Evolutionary conservation across 2,329 filamentous ascomycete genomes (phyloP).

Genomic region (Ophiocordyceps camponoti-saundersi): DNA sequence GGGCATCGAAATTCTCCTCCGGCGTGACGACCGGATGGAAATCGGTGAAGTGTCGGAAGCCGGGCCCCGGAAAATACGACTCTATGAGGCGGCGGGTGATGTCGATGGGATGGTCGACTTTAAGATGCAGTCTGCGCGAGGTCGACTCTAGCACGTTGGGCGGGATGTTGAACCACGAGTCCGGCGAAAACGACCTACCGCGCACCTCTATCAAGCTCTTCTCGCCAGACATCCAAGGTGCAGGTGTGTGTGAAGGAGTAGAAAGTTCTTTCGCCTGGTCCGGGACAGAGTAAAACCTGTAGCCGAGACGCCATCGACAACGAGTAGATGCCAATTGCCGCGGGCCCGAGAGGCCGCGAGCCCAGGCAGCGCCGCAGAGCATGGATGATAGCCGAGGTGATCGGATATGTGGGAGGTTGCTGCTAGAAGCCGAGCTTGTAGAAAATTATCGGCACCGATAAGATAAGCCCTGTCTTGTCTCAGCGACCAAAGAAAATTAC

Average conservation of each 20-base stretch:
- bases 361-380: neutral
- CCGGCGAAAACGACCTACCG: neutral
- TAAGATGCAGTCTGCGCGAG: conserved; percentile 69
- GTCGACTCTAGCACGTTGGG: conserved; percentile 58
- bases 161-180: conserved; percentile 66
- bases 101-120: conserved; percentile 72
- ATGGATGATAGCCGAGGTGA: neutral
- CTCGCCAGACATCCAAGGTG: no score
- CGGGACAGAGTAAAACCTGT: neutral
- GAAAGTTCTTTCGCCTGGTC: no score
- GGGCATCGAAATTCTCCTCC: conserved; percentile 86
- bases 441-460: neutral
- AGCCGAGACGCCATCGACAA: neutral
- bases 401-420: neutral
- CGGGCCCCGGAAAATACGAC: conserved; percentile 60
- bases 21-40: conserved; percentile 74
- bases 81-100: conserved; percentile 90
- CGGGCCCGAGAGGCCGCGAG: neutral
- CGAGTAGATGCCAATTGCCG: neutral
- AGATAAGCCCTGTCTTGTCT: neutral
- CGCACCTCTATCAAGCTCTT: neutral
- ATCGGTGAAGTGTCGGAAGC: conserved; percentile 60
- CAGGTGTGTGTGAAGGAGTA: no score
- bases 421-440: neutral
- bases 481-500: neutral